Conservation (phyloP, 2,329 filamentous ascomycete genomes). For the Alternaria dauci region DNA sequence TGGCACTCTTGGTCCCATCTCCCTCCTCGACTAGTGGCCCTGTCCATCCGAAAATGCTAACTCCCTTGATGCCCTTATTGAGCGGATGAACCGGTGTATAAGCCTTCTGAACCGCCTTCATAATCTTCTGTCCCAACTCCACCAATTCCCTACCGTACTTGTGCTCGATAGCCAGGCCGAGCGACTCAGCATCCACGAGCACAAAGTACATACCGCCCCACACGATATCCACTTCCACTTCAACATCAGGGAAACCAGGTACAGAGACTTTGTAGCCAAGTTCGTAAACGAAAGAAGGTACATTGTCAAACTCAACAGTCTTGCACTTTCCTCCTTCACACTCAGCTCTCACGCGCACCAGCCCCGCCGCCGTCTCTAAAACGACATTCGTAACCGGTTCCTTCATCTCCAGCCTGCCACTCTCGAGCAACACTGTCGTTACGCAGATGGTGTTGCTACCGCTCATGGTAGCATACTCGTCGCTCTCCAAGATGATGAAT, state of each 20-base stretch:
- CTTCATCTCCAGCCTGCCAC: constrained; percentile 57
- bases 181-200: constrained; percentile 52
- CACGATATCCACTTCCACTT: constrained; percentile 50
- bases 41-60: constrained; percentile 53
- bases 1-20: constrained; percentile 39
- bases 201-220: constrained; percentile 60
- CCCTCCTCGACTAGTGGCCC: constrained; percentile 40
- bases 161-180: constrained; percentile 50
- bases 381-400: constrained; percentile 55
- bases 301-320: constrained; percentile 57
- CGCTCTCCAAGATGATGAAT: constrained; percentile 58
- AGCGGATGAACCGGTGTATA: constrained; percentile 56
- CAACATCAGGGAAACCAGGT: neutral
- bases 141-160: constrained; percentile 49
- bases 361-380: constrained; percentile 57
- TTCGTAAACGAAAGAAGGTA: constrained; percentile 54
- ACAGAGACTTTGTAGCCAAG: constrained; percentile 51
- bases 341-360: constrained; percentile 54
- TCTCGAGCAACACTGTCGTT: constrained; percentile 58
- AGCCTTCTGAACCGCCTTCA: constrained; percentile 47
- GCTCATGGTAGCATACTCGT: constrained; percentile 58
- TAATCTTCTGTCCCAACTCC: constrained; percentile 56
- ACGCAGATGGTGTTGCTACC: constrained; percentile 58
- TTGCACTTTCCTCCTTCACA: constrained; percentile 57
- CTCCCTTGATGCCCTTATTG: constrained; percentile 53